These are phyloP conservation scores for Tephrocybe sp. DNA, from an alignment of 768 basidiomycete species.

Conservation along the genomic window DNA sequence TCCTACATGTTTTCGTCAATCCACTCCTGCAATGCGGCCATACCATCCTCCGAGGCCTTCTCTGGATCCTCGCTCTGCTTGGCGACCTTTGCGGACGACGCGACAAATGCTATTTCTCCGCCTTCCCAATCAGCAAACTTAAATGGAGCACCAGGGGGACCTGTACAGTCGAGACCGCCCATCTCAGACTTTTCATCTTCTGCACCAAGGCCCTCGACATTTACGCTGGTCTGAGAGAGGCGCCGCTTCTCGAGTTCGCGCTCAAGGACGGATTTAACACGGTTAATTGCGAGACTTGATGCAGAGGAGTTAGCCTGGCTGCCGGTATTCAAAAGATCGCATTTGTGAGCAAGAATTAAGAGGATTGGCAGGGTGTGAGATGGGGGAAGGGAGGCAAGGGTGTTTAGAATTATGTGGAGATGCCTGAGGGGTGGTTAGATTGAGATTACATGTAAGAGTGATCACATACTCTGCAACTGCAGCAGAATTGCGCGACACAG, in stretches of 20 bases:
- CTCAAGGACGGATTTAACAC: conserved; percentile 76
- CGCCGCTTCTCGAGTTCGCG: conserved; percentile 82
- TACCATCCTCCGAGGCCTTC: conserved; percentile 35
- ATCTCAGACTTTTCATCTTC: conserved; percentile 64
- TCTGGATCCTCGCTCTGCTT: conserved; percentile 27
- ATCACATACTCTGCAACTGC: conserved; percentile 75
- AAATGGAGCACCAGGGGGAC: conserved; percentile 52
- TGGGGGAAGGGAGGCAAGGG: conserved; percentile 69
- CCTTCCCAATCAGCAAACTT: conserved; percentile 83
- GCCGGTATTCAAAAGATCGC: conserved; percentile 60
- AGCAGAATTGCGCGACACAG: conserved; percentile 70
- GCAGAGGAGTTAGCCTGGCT: conserved; percentile 32
- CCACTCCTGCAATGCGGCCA: conserved; percentile 46
- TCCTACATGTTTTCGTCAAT: conserved; percentile 41
- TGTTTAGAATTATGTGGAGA: conserved; percentile 68
- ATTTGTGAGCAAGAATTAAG: conserved; percentile 73
- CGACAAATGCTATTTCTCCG: conserved; percentile 69
- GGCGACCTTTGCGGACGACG: conserved; percentile 44
- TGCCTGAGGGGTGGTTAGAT: conserved; percentile 43
- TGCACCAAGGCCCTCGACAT: conserved; percentile 70
- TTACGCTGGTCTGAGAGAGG: conserved; percentile 59
- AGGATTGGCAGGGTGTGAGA: conserved; percentile 60
- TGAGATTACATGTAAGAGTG: background rate
- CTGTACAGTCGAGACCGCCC: conserved; percentile 72
- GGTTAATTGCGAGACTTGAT: conserved; percentile 53